Conservation (phyloP, 1,284 basidiomycete species). For the Rhodotorula sp. region DNA sequence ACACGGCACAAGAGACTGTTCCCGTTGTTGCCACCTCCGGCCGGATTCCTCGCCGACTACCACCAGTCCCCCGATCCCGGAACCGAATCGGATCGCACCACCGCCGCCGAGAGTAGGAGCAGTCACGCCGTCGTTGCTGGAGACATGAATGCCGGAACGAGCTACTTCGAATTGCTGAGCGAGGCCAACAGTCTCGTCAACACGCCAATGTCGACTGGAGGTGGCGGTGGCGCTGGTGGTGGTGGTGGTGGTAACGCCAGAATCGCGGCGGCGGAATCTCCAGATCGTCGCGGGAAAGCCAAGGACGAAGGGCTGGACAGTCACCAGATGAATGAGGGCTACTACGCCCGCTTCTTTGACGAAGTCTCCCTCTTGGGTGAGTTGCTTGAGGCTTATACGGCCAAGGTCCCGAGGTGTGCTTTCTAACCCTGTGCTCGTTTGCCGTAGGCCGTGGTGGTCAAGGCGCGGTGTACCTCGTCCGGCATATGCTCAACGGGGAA, state of each 20-base stretch:
- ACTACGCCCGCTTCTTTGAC: constrained; percentile 42
- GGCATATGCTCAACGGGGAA: constrained; percentile 44
- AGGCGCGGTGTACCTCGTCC: constrained; percentile 41
- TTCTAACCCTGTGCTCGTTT: too few relatives aligned
- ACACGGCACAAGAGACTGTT: too few relatives aligned
- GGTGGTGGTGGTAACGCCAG: background rate
- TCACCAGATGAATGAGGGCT: constrained; percentile 39
- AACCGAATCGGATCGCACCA: too few relatives aligned
- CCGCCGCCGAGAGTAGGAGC: too few relatives aligned
- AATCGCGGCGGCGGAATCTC: background rate
- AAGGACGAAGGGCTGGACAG: constrained; percentile 7
- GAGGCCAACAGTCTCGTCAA: constrained; percentile 28
- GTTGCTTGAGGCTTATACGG: background rate
- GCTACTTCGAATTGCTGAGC: constrained; percentile 31
- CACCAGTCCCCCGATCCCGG: too few relatives aligned
- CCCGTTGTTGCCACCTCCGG: too few relatives aligned
- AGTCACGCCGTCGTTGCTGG: background rate
- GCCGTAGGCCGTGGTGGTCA: constrained; percentile 31
- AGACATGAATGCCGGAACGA: background rate
- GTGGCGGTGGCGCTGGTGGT: background rate
- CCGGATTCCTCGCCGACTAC: too few relatives aligned
- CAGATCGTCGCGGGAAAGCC: background rate
- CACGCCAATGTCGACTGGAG: constrained; percentile 20
- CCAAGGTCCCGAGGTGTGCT: fast-evolving
- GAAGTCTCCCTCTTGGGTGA: constrained; percentile 37